Percentiles rank a stretch among this genome's conserved stretches.
These are phyloP conservation scores for Trichosporon coremiiforme DNA, from an alignment of 1,284 basidiomycete species.

Conservation along the genomic window DNA sequence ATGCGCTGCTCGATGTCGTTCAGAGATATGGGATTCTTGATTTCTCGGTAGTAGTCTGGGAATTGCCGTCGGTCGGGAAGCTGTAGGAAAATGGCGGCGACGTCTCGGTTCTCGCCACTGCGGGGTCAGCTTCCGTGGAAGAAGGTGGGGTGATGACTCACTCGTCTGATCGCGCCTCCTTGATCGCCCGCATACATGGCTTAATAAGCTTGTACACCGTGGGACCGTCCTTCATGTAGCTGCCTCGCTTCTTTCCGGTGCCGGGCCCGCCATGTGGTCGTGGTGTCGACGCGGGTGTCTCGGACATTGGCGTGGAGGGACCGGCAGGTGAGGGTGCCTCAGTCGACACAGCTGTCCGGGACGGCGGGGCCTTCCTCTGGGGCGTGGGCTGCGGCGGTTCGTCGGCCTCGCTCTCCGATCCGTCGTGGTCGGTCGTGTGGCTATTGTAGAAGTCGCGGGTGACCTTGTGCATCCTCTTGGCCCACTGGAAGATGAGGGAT, in stretches of 20 bases:
- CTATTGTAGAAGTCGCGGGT: constrained; percentile 42
- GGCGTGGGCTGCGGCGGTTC: constrained; percentile 21
- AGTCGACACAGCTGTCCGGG: constrained; percentile 22
- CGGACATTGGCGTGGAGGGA: constrained; percentile 26
- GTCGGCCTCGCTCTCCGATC: constrained; percentile 28
- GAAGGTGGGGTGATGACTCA: constrained; percentile 30
- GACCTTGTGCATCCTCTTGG: constrained; percentile 54
- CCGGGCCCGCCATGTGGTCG: constrained; percentile 23
- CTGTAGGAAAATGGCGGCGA: constrained; percentile 72
- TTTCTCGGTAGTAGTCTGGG: constrained; percentile 89
- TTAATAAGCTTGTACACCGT: constrained; percentile 54
- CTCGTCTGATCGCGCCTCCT: constrained; percentile 46
- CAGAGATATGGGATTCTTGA: constrained; percentile 80
- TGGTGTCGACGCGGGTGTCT: constrained; percentile 12
- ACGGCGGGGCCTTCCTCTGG: constrained; percentile 25
- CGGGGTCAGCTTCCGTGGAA: neutral
- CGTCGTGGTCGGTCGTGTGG: constrained; percentile 27
- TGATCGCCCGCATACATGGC: constrained; percentile 49
- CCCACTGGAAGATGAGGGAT: constrained; percentile 52
- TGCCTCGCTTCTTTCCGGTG: constrained; percentile 40
- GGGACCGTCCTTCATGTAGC: constrained; percentile 51
- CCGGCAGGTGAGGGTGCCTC: constrained; percentile 23
- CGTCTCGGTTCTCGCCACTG: constrained; percentile 63
- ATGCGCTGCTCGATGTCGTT: constrained; percentile 81
- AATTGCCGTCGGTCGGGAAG: constrained; percentile 76